These are phyloP conservation scores for Suillus brevipes DNA, from an alignment of 768 basidiomycete species.

Conservation along the genomic window DNA sequence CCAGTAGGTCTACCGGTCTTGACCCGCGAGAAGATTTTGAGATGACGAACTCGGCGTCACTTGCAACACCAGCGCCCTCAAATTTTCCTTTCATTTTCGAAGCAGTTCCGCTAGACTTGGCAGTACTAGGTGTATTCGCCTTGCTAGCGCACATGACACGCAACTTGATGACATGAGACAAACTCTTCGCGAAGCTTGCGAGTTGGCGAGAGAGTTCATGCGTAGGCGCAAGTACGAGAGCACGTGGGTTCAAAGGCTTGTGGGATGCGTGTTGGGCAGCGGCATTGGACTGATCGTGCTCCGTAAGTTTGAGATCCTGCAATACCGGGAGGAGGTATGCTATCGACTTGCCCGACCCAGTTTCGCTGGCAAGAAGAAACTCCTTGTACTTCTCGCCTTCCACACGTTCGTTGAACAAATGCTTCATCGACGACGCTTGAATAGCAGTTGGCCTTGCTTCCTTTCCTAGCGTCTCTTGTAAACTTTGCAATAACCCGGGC, in stretches of 20 bases:
- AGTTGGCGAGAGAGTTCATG: slow-evolving; percentile 88
- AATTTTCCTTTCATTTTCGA: slow-evolving; percentile 48
- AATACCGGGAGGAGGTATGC: slow-evolving; percentile 87
- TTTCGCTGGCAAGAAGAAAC: slow-evolving; percentile 82
- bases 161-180: slow-evolving; percentile 75
- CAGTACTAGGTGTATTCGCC: slow-evolving; percentile 43
- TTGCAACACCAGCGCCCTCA: slow-evolving; percentile 14
- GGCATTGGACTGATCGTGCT: slow-evolving; percentile 33
- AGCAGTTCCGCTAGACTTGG: slow-evolving; percentile 39
- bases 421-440: slow-evolving; percentile 72
- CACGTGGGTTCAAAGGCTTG: slow-evolving; percentile 63
- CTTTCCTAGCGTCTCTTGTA: slow-evolving; percentile 59
- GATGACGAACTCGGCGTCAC: slow-evolving; percentile 28
- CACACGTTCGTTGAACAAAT: slow-evolving; percentile 44
- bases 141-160: slow-evolving; percentile 72
- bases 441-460: slow-evolving; percentile 69
- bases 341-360: slow-evolving; percentile 89
- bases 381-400: slow-evolving; percentile 30
- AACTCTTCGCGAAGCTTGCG: slow-evolving; percentile 67
- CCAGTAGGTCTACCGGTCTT: slow-evolving; percentile 51
- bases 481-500: slow-evolving; percentile 57
- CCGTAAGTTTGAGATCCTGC: slow-evolving; percentile 71
- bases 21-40: slow-evolving; percentile 19
- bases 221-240: slow-evolving; percentile 81
- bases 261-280: slow-evolving; percentile 17